Evolutionary conservation across 2,329 filamentous ascomycete species (phyloP).

Genomic region (Colletotrichum nymphaeae): DNA sequence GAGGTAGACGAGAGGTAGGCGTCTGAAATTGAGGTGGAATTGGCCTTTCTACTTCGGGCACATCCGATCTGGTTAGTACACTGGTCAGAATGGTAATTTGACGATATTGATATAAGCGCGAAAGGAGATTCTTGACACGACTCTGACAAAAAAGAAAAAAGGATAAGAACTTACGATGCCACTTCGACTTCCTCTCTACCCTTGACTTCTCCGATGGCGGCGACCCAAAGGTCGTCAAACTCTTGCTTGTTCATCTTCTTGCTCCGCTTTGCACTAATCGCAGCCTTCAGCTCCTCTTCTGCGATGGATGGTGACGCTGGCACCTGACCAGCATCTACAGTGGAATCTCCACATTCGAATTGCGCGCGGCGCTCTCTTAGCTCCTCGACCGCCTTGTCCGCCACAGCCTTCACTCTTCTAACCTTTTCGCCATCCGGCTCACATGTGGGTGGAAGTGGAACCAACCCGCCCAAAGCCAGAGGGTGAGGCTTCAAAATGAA

Average conservation of each 20-base stretch:
- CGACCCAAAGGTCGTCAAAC: slow-evolving; percentile 88
- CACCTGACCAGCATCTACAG: slow-evolving; percentile 69
- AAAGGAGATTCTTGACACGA: slow-evolving; percentile 3
- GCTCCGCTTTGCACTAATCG: slow-evolving; percentile 79
- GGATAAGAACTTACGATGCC: slow-evolving; percentile 62
- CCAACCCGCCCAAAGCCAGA: slow-evolving; percentile 80
- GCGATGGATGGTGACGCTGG: slow-evolving; percentile 68
- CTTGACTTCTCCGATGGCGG: slow-evolving; percentile 79
- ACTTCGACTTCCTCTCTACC: slow-evolving; percentile 70
- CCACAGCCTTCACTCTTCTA: slow-evolving; percentile 85
- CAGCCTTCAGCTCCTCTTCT: slow-evolving; percentile 81
- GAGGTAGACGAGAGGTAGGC: slow-evolving; percentile 83
- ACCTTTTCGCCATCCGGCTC: slow-evolving; percentile 96
- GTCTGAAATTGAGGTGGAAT: slow-evolving; percentile 70
- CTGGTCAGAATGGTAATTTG: slow-evolving; percentile 61
- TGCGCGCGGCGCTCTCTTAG: slow-evolving; percentile 87
- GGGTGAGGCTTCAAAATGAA: slow-evolving; percentile 90
- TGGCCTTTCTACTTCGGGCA: slow-evolving; percentile 78
- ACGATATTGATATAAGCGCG: slow-evolving; percentile 17
- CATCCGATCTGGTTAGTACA: slow-evolving; percentile 87
- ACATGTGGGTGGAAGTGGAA: slow-evolving; percentile 91
- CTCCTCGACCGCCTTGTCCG: slow-evolving; percentile 87
- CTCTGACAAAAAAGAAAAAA: slow-evolving; percentile 17
- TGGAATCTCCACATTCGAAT: slow-evolving; percentile 86
- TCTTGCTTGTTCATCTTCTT: slow-evolving; percentile 88